These are phyloP conservation scores for Diaporthe longicolla DNA, from an alignment of 2,329 filamentous ascomycete species.

Conservation along the genomic window DNA sequence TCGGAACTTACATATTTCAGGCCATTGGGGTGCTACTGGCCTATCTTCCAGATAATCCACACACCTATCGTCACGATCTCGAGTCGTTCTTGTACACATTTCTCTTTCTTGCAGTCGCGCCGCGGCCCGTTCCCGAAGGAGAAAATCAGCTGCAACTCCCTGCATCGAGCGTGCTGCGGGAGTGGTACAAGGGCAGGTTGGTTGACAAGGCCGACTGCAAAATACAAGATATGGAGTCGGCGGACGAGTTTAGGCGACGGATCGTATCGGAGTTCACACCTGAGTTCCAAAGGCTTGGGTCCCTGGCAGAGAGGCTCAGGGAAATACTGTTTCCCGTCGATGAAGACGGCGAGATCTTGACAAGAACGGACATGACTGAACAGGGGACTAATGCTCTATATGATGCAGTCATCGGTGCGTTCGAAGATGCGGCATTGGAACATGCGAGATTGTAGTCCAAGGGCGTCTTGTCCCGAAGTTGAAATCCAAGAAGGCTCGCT, in stretches of 20 bases:
- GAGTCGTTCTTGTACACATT: constrained; percentile 41
- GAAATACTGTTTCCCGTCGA: neutral
- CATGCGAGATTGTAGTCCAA: constrained; percentile 5
- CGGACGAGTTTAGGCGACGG: neutral
- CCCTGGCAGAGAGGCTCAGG: constrained; percentile 10
- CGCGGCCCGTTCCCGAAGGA: constrained; percentile 1
- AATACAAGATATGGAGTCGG: constrained; percentile 3
- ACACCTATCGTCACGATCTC: constrained; percentile 39
- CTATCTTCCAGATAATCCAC: constrained; percentile 46
- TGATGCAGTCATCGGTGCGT: constrained; percentile 7
- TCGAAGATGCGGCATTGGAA: constrained; percentile 8
- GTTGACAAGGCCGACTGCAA: neutral
- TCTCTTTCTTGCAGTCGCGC: constrained; percentile 5
- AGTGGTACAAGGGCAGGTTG: constrained; percentile 2
- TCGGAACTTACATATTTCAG: constrained; percentile 53
- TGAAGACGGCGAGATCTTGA: neutral
- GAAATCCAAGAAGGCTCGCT: too few species aligned
- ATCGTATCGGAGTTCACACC: constrained; percentile 9
- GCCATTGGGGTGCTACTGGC: constrained; percentile 49
- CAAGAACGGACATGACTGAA: neutral
- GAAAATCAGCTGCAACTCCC: constrained; percentile 12
- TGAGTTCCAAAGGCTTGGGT: constrained; percentile 1
- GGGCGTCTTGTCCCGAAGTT: neutral
- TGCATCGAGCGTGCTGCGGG: neutral
- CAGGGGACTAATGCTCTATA: neutral